phyloP scores from a whole-genome alignment of 2,329 filamentous ascomycete species.

The Fusarium guadeloupense region DNA sequence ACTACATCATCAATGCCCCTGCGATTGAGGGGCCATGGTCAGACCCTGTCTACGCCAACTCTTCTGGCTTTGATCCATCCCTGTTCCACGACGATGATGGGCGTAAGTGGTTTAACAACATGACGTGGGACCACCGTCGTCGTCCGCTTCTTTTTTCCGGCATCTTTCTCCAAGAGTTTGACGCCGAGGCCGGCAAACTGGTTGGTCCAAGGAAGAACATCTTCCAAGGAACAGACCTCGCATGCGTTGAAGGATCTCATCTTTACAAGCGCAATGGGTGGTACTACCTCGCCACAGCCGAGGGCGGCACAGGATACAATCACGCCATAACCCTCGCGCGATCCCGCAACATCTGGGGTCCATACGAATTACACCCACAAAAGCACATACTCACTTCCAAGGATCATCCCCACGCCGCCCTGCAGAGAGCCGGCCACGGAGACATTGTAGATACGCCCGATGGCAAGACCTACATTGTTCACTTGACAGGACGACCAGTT shows the following conservation, averaged over 20 bases:
- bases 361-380: constrained; percentile 68
- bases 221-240: constrained; percentile 64
- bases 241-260: constrained; percentile 66
- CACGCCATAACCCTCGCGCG: constrained; percentile 70
- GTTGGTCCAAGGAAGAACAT: constrained; percentile 65
- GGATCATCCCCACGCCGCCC: constrained; percentile 57
- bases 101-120: constrained; percentile 65
- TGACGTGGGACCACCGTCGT: constrained; percentile 64
- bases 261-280: constrained; percentile 66
- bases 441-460: constrained; percentile 64
- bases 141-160: constrained; percentile 62
- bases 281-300: constrained; percentile 69
- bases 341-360: constrained; percentile 63
- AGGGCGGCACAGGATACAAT: constrained; percentile 68
- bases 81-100: constrained; percentile 67
- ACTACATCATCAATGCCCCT: constrained; percentile 67
- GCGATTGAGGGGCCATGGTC: constrained; percentile 69
- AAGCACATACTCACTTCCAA: constrained; percentile 66
- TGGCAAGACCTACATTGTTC: constrained; percentile 63
- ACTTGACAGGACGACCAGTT: constrained; percentile 61
- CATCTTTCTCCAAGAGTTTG: constrained; percentile 67
- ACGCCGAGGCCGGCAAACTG: constrained; percentile 57
- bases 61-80: constrained; percentile 70
- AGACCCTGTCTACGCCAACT: constrained; percentile 67
- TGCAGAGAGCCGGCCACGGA: constrained; percentile 64